phyloP scores from a whole-genome alignment of 176 grass and related monocot species.

The Pontederia paniculata region DNA sequence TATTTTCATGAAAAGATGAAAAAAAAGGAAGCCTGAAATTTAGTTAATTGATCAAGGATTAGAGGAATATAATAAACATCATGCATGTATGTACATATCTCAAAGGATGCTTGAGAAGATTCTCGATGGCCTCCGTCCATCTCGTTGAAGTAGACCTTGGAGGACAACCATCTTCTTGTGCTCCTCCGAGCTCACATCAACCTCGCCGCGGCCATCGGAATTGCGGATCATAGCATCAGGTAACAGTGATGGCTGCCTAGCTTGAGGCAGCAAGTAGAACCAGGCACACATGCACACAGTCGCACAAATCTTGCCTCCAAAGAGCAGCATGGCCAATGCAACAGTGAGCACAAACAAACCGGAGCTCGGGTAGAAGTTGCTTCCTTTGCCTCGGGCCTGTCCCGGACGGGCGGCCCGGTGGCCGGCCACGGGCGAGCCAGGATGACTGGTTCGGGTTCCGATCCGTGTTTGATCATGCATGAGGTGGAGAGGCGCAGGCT shows the following conservation, averaged over 20 bases:
- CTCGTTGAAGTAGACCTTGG: slow-evolving; percentile 25
- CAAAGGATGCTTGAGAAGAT: background rate
- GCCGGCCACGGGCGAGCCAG: background rate
- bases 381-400: background rate
- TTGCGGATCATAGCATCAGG: background rate
- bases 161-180: slow-evolving; percentile 32
- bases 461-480: slow-evolving; percentile 7
- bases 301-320: slow-evolving; percentile 6
- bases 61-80: too few relatives aligned
- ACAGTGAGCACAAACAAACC: slow-evolving; percentile 9
- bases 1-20: too few relatives aligned
- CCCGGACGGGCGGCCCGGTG: background rate
- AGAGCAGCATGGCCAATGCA: slow-evolving; percentile 15
- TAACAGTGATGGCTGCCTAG: background rate
- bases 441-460: slow-evolving; percentile 6
- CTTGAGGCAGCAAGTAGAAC: slow-evolving; percentile 12
- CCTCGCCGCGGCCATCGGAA: background rate
- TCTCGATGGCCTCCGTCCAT: background rate
- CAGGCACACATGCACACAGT: slow-evolving; percentile 18
- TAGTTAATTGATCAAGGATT: too few relatives aligned
- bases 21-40: too few relatives aligned
- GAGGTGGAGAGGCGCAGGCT: slow-evolving; percentile 5
- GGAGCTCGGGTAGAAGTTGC: background rate
- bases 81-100: too few relatives aligned
- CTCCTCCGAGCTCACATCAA: slow-evolving; percentile 19